A percentile compares a stretch with the other conserved stretches of the same genome.
phyloP scores from a whole-genome alignment of 106 monocot species.

The Chionographis japonica region DNA sequence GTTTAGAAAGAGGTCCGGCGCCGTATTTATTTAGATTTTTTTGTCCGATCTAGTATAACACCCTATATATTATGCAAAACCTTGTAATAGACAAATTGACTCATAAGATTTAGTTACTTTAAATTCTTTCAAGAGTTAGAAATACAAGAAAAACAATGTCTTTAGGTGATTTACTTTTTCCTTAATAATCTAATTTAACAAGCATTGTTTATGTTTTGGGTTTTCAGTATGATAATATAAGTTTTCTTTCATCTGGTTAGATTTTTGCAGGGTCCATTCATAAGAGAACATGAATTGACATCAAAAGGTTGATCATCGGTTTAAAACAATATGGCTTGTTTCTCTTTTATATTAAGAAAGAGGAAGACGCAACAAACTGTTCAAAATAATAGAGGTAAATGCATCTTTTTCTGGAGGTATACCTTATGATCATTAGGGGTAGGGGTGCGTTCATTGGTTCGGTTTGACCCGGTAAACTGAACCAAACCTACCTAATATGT shows the following conservation, averaged over 20 bases:
- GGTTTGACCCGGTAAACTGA: too few species aligned
- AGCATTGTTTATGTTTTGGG: not conserved
- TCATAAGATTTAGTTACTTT: too few species aligned
- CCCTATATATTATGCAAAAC: too few species aligned
- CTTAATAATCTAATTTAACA: not conserved
- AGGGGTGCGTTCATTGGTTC: too few species aligned
- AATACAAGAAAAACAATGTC: too few species aligned
- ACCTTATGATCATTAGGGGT: too few species aligned
- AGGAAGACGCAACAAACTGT: constrained; percentile 1
- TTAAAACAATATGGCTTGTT: constrained; percentile 8
- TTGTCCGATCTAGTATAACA: too few species aligned
- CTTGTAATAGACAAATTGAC: too few species aligned
- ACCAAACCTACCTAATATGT: too few species aligned
- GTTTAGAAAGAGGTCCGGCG: too few species aligned
- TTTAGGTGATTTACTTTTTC: not conserved
- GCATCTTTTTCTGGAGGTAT: not conserved
- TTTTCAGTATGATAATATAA: not conserved
- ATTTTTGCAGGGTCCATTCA: not conserved
- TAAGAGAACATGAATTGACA: not conserved
- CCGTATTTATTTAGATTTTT: too few species aligned
- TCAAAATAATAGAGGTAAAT: constrained; percentile 17
- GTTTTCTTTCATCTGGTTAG: not conserved
- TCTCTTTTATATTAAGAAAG: constrained; percentile 22
- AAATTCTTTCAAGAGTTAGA: too few species aligned
- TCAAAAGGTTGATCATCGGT: not conserved